Base-by-base conservation (phyloP, 352 stramenopile species). In the Phytophthora idaei region DNA sequence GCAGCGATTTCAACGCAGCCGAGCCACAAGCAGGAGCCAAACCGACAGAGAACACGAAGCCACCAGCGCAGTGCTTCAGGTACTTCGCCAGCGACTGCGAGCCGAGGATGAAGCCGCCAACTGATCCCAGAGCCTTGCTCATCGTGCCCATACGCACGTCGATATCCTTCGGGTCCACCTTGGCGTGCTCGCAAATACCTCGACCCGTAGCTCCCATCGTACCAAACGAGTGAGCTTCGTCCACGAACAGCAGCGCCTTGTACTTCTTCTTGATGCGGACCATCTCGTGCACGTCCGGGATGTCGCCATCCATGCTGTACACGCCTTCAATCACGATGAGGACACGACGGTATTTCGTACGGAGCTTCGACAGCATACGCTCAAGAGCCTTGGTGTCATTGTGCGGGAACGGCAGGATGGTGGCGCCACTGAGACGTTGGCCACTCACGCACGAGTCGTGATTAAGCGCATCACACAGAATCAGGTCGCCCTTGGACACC, bases 371-470 rank as follows among this genome's bases (percentile, higher is more conserved):
- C 25, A 94, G 65, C 80, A 94, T 92, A 27, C 81, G 80, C n/a
- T 92, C 86, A 4, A 92, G 75, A 14, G 83, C 80, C 46, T 81
- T 69, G 9, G 74, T 85, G 69, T 94, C 81, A 51, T 94, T 94
- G 67, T 94, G 86, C 2, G 83, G 86, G 71, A 92, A 94, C 21
- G 83, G 81, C 41, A 92, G 58, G 28, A 94, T 88, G 6, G 86
- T 89, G n/a, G 86, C 86, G 41, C 86, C 86, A 63, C 82, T 92
- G 28, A 92, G 71, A 9, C 83, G 80, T 62, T 91, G 81, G 17
- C 86, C 86, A 27, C 72, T 92, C 14, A 94, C 86, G 61, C 83
- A 92, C 50, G 83, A 92, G 71, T 92, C 79, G 66, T 94, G 86
- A 60, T 94, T 94, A 15, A 94, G 67, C 10, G 83, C 82, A 53